phyloP scores from a whole-genome alignment of 139 green algal genomes.

The Klebsormidium nitens region DNA sequence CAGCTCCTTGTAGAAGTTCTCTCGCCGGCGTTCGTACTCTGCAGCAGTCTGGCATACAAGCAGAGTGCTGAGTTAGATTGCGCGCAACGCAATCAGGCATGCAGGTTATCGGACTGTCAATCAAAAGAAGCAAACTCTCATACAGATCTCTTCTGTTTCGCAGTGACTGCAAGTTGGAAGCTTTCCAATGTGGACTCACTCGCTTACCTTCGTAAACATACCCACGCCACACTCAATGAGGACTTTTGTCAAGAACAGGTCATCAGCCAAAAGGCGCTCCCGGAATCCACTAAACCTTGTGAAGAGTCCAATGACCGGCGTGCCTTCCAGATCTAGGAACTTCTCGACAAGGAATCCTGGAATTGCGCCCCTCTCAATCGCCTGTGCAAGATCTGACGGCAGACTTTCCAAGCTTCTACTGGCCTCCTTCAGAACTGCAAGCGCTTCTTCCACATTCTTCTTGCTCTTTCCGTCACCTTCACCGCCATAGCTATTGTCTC shows the following conservation, averaged over 20 bases:
- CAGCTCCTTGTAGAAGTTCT: conserved; percentile 65
- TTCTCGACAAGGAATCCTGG: conserved; percentile 26
- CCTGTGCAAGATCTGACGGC: conserved; percentile 26
- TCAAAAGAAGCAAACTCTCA: no score
- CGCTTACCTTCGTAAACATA: conserved; percentile 76
- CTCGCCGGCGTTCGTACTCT: conserved; percentile 75
- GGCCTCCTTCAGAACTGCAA: not conserved
- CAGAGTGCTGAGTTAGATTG: no score
- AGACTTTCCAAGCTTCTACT: conserved; percentile 26
- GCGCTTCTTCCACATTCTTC: no score
- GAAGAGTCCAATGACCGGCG: conserved; percentile 20
- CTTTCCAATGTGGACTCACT: no score
- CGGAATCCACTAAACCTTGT: conserved; percentile 67
- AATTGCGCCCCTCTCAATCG: conserved; percentile 20
- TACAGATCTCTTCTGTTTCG: no score
- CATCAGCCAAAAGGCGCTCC: conserved; percentile 87
- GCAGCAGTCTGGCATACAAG: conserved; percentile 48
- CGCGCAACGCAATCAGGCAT: no score
- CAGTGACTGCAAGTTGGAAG: no score
- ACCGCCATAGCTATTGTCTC: not conserved
- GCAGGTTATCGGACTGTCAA: no score
- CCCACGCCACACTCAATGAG: conserved; percentile 81
- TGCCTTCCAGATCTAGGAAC: conserved; percentile 28
- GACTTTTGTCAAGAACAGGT: conserved; percentile 86
- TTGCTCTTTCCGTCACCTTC: not conserved